Evolutionary conservation across 2,329 filamentous ascomycete genomes (phyloP), one percentile per base, ranked within the genome.

Genomic region (Penicillium rolfsii): DNA sequence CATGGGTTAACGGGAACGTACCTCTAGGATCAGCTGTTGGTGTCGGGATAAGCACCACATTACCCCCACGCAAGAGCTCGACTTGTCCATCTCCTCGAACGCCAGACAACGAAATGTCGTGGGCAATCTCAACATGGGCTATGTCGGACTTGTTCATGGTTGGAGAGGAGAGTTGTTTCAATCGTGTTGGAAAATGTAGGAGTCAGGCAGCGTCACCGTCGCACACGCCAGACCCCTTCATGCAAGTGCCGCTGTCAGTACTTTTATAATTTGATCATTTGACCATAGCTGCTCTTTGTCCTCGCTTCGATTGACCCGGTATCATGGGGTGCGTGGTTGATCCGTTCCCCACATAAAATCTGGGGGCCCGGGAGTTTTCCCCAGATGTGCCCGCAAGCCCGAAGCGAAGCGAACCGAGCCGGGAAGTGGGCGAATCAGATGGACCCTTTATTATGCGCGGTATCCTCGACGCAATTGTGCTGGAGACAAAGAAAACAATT

Each of bases 331-430:
- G 19, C 19, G 40, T 43, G 30, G 9, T 33, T 22, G 19, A 22
- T 22, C 19, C 19, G 22, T 36, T 35, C 56, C 16, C 55, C 49
- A 46, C 45, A 12, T 14, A 6, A 30, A 58, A 55, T 62, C 56
- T 52, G 60, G 57, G 56, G 57, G 45, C 8, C 19, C 24, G 9
- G 22, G 38, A 52, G 41, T 36, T 24, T 43, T 9, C 36, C 19
- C 40, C 28, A 22, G 36, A 33, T 14, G 35, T 19, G 49, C 52
- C 55, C 59, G 52, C 57, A 59, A 60, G 22, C 57, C 57, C 60
- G 50, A 53, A 40, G 35, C 52, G 60, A 62, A 57, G 57, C 60
- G 60, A 62, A 59, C 52, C 60, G 60, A 59, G 28, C 60, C 60
- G 57, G 28, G 24, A 28, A 4, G 28, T 48, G 40, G 52, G 40